Evolutionary conservation across 1,284 basidiomycete species (phyloP), one percentile per base, ranked within the genome.

Genomic region (Marasmius tenuissimus): DNA sequence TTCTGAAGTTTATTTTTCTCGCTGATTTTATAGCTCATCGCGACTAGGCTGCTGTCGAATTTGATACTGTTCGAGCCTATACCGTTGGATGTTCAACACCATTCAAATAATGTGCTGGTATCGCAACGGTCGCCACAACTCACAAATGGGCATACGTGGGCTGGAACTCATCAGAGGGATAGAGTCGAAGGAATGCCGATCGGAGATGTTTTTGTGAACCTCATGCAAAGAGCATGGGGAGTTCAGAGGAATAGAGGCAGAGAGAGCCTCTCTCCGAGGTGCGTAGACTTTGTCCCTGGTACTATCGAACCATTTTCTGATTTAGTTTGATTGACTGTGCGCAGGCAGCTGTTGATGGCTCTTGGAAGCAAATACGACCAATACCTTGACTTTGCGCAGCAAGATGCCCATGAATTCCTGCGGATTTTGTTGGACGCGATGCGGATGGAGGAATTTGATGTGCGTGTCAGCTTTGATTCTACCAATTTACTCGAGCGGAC

Each of bases 351-450:
- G 45, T 76, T 97, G 14, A 74, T 81, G 22, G 82, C 85, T 27
- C 79, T 97, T 22, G 92, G 93, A 1, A 80, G 82, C 66, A 97
- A 97, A 75, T 93, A 96, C 72, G 93, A 95, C 68, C 96, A 98
- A 69, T 98, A 97, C 71, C 86, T 93, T 54, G 94, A 96, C 69
- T 91, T 91, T 70, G 83, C 89, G 18, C 96, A 98, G 74, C 96
- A 98, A 75, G 96, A 98, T 70, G 94, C 95, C 5, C 96, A 98
- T 72, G 96, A 97, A 76, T 89, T 97, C 66, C 77, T 97, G 51
- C 83, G 93, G 42, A 94, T 96, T 65, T 79, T 97, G 61, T 79
- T 97, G 51, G 96, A 97, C 72, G 91, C 89, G n/a, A 92, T 96
- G 82, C 86, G 93, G 56, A 96, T 96, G 93, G 96, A 98, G 72